A percentile compares a stretch with the other conserved stretches of the same genome.
phyloP scores from a whole-genome alignment of 768 basidiomycete species.

The Mycena rebaudengoi region DNA sequence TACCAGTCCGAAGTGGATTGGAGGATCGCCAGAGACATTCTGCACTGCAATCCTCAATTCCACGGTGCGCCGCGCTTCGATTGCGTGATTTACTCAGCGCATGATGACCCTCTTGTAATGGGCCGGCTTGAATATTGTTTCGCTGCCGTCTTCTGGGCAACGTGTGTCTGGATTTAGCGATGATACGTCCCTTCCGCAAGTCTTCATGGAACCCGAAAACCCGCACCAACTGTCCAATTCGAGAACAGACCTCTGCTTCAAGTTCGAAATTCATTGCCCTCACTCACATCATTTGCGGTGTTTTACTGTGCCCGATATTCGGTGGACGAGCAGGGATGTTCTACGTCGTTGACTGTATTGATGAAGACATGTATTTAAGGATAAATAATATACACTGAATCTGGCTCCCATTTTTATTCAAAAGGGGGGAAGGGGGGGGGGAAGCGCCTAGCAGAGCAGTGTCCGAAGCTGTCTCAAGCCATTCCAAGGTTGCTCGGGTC shows the following conservation, averaged over 20 bases:
- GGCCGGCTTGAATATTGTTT: not conserved
- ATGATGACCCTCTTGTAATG: not conserved
- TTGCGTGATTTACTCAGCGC: not conserved
- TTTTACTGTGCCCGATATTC: not conserved
- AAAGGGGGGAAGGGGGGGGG: too few species aligned
- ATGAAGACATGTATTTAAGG: constrained; percentile 3
- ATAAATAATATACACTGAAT: not conserved
- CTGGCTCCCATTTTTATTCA: too few species aligned
- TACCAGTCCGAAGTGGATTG: constrained; percentile 5
- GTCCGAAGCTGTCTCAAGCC: too few species aligned
- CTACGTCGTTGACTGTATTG: constrained; percentile 1
- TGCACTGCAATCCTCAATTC: not conserved
- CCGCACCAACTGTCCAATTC: constrained; percentile 1
- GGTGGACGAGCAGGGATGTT: not conserved
- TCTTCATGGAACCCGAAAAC: not conserved
- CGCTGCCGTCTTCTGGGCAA: not conserved
- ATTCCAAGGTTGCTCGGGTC: too few species aligned
- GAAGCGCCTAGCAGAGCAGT: too few species aligned
- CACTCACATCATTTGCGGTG: not conserved
- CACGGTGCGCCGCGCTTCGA: not conserved
- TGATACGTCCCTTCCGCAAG: not conserved
- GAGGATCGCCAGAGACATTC: not conserved
- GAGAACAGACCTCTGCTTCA: not conserved
- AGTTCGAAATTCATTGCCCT: not conserved
- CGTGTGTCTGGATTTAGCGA: not conserved